phyloP scores from a whole-genome alignment of 1,284 basidiomycete genomes.

The Phellinidium pouzarii region DNA sequence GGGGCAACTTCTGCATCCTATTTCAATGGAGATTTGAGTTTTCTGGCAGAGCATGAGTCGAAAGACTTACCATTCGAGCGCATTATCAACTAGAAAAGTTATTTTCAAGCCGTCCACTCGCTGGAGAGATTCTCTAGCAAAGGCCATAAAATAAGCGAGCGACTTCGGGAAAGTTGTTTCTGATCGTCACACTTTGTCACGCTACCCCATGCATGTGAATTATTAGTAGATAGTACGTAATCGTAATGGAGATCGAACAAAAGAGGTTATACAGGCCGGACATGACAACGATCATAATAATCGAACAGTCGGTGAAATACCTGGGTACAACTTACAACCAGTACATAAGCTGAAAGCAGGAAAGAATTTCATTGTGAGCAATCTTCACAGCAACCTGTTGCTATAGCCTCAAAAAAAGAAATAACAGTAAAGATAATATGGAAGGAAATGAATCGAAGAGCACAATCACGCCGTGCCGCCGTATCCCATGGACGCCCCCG shows the following conservation, averaged over 20 bases:
- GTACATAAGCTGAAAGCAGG: constrained; percentile 2
- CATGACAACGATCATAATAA: background rate
- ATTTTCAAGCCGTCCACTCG: constrained; percentile 34
- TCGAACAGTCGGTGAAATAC: background rate
- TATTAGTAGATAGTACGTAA: background rate
- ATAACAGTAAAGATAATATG: background rate
- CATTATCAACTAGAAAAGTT: constrained; percentile 71
- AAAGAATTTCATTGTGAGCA: background rate
- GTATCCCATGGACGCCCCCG: constrained; percentile 52
- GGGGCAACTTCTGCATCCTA: constrained; percentile 73
- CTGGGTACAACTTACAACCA: background rate
- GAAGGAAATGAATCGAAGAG: constrained; percentile 5
- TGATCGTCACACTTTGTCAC: no score
- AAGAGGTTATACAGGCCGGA: no score
- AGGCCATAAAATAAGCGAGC: background rate
- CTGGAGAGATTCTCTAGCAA: background rate
- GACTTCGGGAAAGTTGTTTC: no score
- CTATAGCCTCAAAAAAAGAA: constrained; percentile 11
- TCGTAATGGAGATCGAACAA: background rate
- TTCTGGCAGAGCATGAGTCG: background rate
- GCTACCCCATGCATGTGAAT: no score
- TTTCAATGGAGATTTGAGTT: background rate
- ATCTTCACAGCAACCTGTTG: constrained; percentile 19
- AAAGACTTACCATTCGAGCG: constrained; percentile 61
- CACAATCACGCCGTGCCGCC: constrained; percentile 47